Conservation (phyloP, 2,329 filamentous ascomycete genomes). For the Colletotrichum echinochloae region DNA sequence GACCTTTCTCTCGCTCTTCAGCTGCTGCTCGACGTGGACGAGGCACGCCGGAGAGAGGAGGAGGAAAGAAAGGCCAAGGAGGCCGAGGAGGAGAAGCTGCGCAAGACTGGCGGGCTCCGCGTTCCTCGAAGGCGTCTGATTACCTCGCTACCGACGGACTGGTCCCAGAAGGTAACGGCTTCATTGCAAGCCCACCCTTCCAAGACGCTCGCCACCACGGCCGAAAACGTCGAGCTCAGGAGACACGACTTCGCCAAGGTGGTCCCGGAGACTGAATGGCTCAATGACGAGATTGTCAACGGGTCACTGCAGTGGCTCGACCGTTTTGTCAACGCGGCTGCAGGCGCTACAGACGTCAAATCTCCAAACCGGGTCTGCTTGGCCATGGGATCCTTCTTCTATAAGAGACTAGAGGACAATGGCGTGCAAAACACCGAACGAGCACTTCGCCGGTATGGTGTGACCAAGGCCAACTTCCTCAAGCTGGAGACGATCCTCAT, state of each 20-base stretch:
- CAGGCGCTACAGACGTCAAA: conserved; percentile 59
- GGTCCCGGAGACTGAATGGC: conserved; percentile 69
- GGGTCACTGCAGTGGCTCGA: conserved; percentile 72
- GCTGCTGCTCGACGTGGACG: conserved; percentile 30
- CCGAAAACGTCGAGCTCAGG: conserved; percentile 43
- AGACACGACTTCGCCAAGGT: conserved; percentile 74
- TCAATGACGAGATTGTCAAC: conserved; percentile 84
- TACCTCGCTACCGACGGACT: conserved; percentile 23
- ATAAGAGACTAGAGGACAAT: conserved; percentile 62
- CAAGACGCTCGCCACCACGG: conserved; percentile 30
- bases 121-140: conserved; percentile 28
- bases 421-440: conserved; percentile 62
- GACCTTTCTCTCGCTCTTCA: conserved; percentile 37
- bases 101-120: conserved; percentile 38
- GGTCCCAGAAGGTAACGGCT: conserved; percentile 20
- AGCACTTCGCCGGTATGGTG: conserved; percentile 67
- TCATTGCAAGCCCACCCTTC: conserved; percentile 12
- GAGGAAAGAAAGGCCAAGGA: conserved; percentile 27
- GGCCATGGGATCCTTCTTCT: conserved; percentile 76
- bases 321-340: conserved; percentile 66
- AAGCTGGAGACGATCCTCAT: conserved; percentile 76
- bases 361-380: conserved; percentile 68
- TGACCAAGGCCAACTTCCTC: conserved; percentile 71
- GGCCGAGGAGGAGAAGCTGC: conserved; percentile 23
- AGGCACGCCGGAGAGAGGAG: conserved; percentile 34